These are phyloP conservation scores for Stemphylium vesicarium DNA, from an alignment of 2,329 filamentous ascomycete genomes.

Conservation along the genomic window DNA sequence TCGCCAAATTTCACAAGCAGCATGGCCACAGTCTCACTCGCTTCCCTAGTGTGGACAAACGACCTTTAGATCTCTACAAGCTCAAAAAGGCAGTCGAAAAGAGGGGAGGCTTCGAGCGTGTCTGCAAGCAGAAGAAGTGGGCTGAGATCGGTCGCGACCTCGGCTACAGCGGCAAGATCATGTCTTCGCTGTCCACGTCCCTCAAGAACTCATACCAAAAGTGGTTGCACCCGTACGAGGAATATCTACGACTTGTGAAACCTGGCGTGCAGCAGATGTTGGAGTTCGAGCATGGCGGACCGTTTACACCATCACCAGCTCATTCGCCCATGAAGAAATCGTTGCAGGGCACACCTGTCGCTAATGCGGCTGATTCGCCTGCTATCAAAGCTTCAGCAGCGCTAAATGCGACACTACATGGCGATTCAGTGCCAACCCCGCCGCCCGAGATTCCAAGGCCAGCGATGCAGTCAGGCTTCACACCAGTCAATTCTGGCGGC, in stretches of 20 bases:
- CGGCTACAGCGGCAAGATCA: slow-evolving; percentile 98
- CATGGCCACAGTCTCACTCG: slow-evolving; percentile 93
- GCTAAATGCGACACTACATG: slow-evolving; percentile 62
- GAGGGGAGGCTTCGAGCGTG: slow-evolving; percentile 91
- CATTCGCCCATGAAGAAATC: slow-evolving; percentile 72
- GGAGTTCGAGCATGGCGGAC: slow-evolving; percentile 90
- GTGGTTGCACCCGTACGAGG: slow-evolving; percentile 96
- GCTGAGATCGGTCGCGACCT: slow-evolving; percentile 96
- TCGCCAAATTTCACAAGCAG: slow-evolving; percentile 96
- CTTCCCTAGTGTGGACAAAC: slow-evolving; percentile 96
- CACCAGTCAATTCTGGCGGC: slow-evolving; percentile 69
- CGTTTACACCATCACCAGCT: slow-evolving; percentile 79
- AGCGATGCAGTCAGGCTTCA: slow-evolving; percentile 69
- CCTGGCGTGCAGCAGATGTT: slow-evolving; percentile 96
- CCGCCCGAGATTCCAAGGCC: slow-evolving; percentile 64
- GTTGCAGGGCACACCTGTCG: slow-evolving; percentile 56
- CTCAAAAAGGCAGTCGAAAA: slow-evolving; percentile 96
- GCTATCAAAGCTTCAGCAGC: slow-evolving; percentile 64
- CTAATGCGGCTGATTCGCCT: slow-evolving; percentile 69
- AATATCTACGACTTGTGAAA: slow-evolving; percentile 88
- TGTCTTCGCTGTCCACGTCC: slow-evolving; percentile 97
- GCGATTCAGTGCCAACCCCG: slow-evolving; percentile 34
- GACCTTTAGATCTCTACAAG: slow-evolving; percentile 92
- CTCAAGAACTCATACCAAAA: slow-evolving; percentile 98
- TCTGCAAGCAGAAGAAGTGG: slow-evolving; percentile 99